A percentile compares a stretch with the other conserved stretches of the same genome.
These are phyloP conservation scores for Amauroascus verrucosus DNA, from an alignment of 2,329 filamentous ascomycete species.

Conservation along the genomic window DNA sequence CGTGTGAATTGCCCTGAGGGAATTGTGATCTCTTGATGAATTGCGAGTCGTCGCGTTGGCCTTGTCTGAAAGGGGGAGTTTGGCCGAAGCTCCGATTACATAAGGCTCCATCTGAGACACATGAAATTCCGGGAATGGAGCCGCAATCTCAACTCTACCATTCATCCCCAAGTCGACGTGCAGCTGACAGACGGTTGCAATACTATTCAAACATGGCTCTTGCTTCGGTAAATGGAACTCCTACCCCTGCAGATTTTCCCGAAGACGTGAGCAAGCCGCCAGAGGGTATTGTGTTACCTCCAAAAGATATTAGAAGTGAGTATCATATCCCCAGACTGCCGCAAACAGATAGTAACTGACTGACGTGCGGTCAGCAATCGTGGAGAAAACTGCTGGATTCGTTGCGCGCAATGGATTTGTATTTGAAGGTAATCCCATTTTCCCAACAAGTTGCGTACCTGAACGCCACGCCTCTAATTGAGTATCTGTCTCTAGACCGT, in stretches of 20 bases:
- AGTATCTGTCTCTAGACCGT: conserved; percentile 45
- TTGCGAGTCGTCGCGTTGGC: neutral
- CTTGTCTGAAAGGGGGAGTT: conserved; percentile 6
- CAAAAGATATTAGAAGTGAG: conserved; percentile 63
- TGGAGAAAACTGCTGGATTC: conserved; percentile 93
- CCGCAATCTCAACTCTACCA: neutral
- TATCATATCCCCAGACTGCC: conserved; percentile 6
- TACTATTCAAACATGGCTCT: conserved; percentile 28
- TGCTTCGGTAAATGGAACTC: conserved; percentile 31
- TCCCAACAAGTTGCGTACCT: neutral
- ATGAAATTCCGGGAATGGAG: conserved; percentile 7
- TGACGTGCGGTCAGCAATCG: conserved; percentile 44
- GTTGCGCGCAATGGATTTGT: conserved; percentile 57
- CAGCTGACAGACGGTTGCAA: neutral
- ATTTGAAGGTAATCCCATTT: conserved; percentile 50
- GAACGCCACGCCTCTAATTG: neutral
- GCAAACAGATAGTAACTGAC: conserved; percentile 19
- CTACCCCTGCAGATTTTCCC: conserved; percentile 26
- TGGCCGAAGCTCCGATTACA: neutral
- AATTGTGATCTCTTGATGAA: neutral
- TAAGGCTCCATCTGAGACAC: conserved; percentile 1
- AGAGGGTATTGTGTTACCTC: conserved; percentile 73
- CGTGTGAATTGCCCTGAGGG: neutral
- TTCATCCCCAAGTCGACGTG: neutral
- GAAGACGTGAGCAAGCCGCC: conserved; percentile 66